phyloP scores from a whole-genome alignment of 805 yeast genomes.

The Ogataea corticis region DNA sequence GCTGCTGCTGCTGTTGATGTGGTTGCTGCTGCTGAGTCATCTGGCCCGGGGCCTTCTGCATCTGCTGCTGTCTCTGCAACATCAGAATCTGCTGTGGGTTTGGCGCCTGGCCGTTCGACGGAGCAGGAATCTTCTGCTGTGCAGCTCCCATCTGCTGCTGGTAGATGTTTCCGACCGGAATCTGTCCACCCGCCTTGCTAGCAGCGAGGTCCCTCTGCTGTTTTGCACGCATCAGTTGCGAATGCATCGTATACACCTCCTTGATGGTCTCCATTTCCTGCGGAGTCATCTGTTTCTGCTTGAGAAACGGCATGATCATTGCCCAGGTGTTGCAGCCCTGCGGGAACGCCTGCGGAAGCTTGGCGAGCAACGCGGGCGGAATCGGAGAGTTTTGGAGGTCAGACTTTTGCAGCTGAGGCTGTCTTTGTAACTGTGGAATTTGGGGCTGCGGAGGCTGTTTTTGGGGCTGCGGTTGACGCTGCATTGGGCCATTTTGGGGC shows the following conservation, averaged over 20 bases:
- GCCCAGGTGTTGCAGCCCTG: conserved; percentile 81
- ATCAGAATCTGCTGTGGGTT: conserved; percentile 35
- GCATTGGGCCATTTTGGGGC: conserved; percentile 12
- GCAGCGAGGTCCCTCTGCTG: conserved; percentile 31
- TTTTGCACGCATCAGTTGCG: conserved; percentile 51
- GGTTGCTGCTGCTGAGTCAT: conserved; percentile 7
- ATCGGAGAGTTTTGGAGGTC: conserved; percentile 67
- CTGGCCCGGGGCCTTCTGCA: not conserved
- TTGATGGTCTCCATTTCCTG: conserved; percentile 59
- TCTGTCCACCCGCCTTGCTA: conserved; percentile 22
- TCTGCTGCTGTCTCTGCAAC: conserved; percentile 34
- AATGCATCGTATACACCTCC: conserved; percentile 66
- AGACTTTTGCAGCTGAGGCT: conserved; percentile 23
- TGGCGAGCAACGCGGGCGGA: conserved; percentile 63
- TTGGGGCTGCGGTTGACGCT: conserved; percentile 14
- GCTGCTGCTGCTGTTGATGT: conserved; percentile 16
- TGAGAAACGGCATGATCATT: conserved; percentile 65
- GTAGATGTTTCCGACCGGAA: not conserved
- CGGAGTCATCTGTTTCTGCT: conserved; percentile 54
- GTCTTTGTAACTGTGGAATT: conserved; percentile 9
- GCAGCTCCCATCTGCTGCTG: not conserved
- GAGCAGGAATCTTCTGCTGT: conserved; percentile 9
- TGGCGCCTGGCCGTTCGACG: conserved; percentile 15
- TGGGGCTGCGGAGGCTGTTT: conserved; percentile 6
- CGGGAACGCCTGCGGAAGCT: conserved; percentile 71